Evolutionary conservation across 441 rosid genomes (phyloP), one percentile per base, ranked within the genome.

Genomic region (Erodium chrysanthum): DNA sequence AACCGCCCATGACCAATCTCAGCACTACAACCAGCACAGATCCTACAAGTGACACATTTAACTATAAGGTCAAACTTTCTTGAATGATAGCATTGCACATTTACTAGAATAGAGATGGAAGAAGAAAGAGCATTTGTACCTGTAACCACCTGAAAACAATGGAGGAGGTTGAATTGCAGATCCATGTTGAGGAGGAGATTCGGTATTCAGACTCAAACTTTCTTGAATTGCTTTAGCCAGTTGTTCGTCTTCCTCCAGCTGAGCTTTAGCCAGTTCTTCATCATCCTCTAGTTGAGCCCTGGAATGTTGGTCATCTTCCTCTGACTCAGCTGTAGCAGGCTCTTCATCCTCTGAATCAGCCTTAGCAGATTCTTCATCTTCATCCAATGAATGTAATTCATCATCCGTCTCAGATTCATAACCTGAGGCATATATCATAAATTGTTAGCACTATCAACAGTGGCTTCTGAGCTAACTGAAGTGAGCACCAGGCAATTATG

Each of bases 1-100:
- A 78, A 91, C 61, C 92, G 79, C 25, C 97, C 98, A 80, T 84
- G 85, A 72, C 93, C 97, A 68, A 94, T 91, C 79, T 80, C 93
- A 18, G 80, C 66, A 20, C 79, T 81, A 83, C 98, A 94, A 75
- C 96, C 98, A 3, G 88, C 87, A 66, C 98, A 94, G 48, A 82
- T 73, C 85, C 98, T 94, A 68, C 56, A 66, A 77, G 72, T 10
- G 11, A 58, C 11, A 29, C 69, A 15, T n/a, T 50, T 50, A 50
- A n/a, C 56, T 50, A 50, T 15, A 50, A 50, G 64, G 62, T 10
- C 29, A 25, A 25, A 25, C 29, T 25, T 25, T 25, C 29, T 25
- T 25, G n/a, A n/a, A n/a, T n/a, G 29, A 25, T 25, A 25, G 29
- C 29, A 25, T 35, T 35, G 40, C 9, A 35, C 6, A 35, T 35